Evolutionary conservation across 306 rosid species (phyloP), one percentile per base, ranked within the genome.

Genomic region (Alnus rubra): DNA sequence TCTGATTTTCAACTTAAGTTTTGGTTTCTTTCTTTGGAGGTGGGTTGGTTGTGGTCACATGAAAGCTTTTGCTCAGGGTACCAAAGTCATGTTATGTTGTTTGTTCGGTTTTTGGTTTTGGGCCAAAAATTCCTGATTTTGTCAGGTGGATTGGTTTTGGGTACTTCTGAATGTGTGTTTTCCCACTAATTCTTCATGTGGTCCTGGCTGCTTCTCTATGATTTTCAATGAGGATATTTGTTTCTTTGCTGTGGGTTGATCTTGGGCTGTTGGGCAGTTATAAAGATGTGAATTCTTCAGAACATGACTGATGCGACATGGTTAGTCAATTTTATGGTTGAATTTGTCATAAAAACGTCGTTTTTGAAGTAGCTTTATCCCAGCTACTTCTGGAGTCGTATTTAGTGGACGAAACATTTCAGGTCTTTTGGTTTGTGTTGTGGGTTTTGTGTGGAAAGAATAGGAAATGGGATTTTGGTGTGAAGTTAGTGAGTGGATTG

Each of bases 161-260:
- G 77, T 62, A 14, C 75, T 76, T 39, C 11, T 84, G 37, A 44
- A 73, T 81, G 59, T 55, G 30, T 79, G 44, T 19, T 59, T 74
- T 77, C 60, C 3, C 48, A 56, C 39, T 14, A 51, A 5, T 23
- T 23, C 28, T 33, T 33, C 37, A 33, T 33, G 37, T 2, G 37
- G 37, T 33, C 2, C 37, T 33, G 37, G 37, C 37, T 23, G 37
- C 37, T 33, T 33, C 37, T 33, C 37, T 33, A 78, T 67, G 50
- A 54, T 78, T 76, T 81, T 74, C 73, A n/a, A 67, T 81, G 73
- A 58, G 58, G 76, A 78, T 65, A 70, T 69, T 7, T 78, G 83
- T 80, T 87, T 78, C 60, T 78, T 82, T 82, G 83, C 81, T 53
- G 76, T 74, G 86, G 86, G 82, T 83, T 75, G 75, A 75, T 50